These are phyloP conservation scores for Babesia bigemina DNA, from an alignment of 169 alveolate species.

Conservation along the genomic window DNA sequence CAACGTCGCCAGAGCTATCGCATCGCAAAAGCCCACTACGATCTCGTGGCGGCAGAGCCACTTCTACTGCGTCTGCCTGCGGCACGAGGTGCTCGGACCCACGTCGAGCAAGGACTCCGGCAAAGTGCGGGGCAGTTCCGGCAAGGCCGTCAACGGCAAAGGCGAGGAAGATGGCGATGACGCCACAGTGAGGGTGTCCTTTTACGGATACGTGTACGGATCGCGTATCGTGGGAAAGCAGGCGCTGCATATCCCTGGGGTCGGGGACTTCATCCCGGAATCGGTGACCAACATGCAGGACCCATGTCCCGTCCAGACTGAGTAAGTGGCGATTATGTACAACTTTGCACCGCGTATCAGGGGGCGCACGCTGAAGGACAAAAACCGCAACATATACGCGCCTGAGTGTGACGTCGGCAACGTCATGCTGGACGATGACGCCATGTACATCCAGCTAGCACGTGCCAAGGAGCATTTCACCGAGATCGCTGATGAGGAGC, in stretches of 20 bases:
- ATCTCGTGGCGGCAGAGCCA: slow-evolving; percentile 95
- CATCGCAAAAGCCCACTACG: slow-evolving; percentile 88
- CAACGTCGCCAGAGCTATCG: slow-evolving; percentile 93
- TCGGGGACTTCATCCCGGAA: slow-evolving; percentile 86
- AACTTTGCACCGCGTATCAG: slow-evolving; percentile 72
- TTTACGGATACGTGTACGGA: slow-evolving; percentile 95
- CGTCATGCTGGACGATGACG: slow-evolving; percentile 91
- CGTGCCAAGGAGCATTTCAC: slow-evolving; percentile 92
- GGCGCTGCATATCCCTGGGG: slow-evolving; percentile 89
- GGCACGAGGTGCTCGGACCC: slow-evolving; percentile 84
- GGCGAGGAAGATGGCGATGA: slow-evolving; percentile 47
- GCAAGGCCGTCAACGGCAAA: slow-evolving; percentile 34
- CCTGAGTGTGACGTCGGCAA: slow-evolving; percentile 97
- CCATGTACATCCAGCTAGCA: slow-evolving; percentile 97
- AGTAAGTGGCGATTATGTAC: slow-evolving; percentile 31
- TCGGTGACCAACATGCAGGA: slow-evolving; percentile 79
- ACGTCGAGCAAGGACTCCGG: slow-evolving; percentile 4
- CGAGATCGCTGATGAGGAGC: slow-evolving; percentile 48
- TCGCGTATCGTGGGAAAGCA: slow-evolving; percentile 87
- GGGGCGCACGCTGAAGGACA: slow-evolving; percentile 90
- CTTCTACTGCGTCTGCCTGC: slow-evolving; percentile 94
- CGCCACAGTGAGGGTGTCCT: slow-evolving; percentile 75
- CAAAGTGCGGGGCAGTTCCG: not conserved
- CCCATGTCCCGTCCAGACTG: slow-evolving; percentile 85
- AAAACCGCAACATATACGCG: slow-evolving; percentile 95